Percentiles rank a stretch among this genome's conserved stretches.
These are phyloP conservation scores for Pittosporum tobira DNA, from an alignment of 129 eudicot species.

Conservation along the genomic window DNA sequence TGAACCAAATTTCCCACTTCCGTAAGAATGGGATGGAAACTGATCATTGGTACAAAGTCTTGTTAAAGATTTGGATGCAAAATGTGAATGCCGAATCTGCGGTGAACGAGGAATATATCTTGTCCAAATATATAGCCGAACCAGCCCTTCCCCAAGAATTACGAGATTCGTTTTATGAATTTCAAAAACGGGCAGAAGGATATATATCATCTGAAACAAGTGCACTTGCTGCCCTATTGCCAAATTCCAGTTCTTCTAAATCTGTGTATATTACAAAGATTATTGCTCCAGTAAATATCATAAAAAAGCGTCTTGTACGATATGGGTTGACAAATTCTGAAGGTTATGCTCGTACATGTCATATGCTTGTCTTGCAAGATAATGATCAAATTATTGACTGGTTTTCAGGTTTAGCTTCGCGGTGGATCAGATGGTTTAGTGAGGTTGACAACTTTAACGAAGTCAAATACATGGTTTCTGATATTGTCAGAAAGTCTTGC, in stretches of 20 bases:
- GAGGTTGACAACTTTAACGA: slow-evolving; percentile 52
- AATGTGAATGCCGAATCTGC: slow-evolving; percentile 27
- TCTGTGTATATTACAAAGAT: slow-evolving; percentile 26
- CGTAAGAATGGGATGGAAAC: slow-evolving; percentile 93
- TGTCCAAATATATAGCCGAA: slow-evolving; percentile 61
- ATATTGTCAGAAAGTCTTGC: slow-evolving; percentile 63
- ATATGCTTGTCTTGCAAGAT: slow-evolving; percentile 53
- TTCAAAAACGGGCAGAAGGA: slow-evolving; percentile 58
- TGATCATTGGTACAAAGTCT: slow-evolving; percentile 83
- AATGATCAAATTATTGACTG: slow-evolving; percentile 59
- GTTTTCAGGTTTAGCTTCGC: slow-evolving; percentile 53
- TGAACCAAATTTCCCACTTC: slow-evolving; percentile 51
- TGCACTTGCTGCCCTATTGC: slow-evolving; percentile 49
- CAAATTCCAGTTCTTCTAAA: slow-evolving; percentile 27
- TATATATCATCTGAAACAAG: slow-evolving; percentile 62
- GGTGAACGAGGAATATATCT: slow-evolving; percentile 44
- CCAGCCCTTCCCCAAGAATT: slow-evolving; percentile 74
- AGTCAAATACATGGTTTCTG: slow-evolving; percentile 40
- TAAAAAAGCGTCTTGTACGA: slow-evolving; percentile 58
- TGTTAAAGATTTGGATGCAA: slow-evolving; percentile 86
- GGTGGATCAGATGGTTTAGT: slow-evolving; percentile 84
- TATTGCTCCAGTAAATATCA: slow-evolving; percentile 44
- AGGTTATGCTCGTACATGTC: slow-evolving; percentile 56
- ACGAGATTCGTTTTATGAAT: slow-evolving; percentile 57
- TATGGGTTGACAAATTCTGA: slow-evolving; percentile 55